These are phyloP conservation scores for Phyllosticta capitalensis DNA, from an alignment of 2,329 filamentous ascomycete species.

Conservation along the genomic window DNA sequence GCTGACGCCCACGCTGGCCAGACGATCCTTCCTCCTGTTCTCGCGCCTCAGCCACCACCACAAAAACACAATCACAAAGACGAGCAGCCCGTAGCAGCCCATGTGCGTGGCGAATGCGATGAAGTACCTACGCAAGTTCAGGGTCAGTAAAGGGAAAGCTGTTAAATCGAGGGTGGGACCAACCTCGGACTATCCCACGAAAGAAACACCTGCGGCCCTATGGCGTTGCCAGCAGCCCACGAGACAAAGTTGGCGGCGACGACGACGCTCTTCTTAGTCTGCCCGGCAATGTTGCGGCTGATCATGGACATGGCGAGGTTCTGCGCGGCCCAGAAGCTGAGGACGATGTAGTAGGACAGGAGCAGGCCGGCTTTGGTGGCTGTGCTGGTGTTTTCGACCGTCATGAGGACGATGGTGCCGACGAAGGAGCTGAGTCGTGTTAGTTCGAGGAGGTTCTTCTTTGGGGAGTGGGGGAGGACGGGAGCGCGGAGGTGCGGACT, in stretches of 20 bases:
- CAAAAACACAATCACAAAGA: slow-evolving; percentile 48
- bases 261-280: slow-evolving; percentile 62
- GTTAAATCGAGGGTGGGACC: no score
- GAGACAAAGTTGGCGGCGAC: slow-evolving; percentile 62
- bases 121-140: slow-evolving; percentile 39
- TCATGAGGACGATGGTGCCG: slow-evolving; percentile 65
- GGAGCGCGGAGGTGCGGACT: slow-evolving; percentile 20
- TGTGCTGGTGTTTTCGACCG: slow-evolving; percentile 48
- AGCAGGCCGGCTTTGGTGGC: slow-evolving; percentile 57
- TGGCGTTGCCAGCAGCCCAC: slow-evolving; percentile 60
- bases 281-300: slow-evolving; percentile 59
- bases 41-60: slow-evolving; percentile 48
- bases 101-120: slow-evolving; percentile 62
- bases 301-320: slow-evolving; percentile 59
- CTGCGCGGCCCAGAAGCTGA: slow-evolving; percentile 69
- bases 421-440: slow-evolving; percentile 43
- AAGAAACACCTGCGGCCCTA: slow-evolving; percentile 58
- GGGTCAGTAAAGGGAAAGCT: no score
- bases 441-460: background rate
- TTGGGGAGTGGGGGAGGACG: background rate
- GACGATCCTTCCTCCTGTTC: slow-evolving; percentile 49
- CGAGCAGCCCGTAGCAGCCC: slow-evolving; percentile 55
- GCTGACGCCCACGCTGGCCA: slow-evolving; percentile 33
- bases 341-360: slow-evolving; percentile 65
- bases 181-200: slow-evolving; percentile 46